Base-by-base conservation (phyloP, 2,329 filamentous ascomycete species). In the Juglanconis juglandina region DNA sequence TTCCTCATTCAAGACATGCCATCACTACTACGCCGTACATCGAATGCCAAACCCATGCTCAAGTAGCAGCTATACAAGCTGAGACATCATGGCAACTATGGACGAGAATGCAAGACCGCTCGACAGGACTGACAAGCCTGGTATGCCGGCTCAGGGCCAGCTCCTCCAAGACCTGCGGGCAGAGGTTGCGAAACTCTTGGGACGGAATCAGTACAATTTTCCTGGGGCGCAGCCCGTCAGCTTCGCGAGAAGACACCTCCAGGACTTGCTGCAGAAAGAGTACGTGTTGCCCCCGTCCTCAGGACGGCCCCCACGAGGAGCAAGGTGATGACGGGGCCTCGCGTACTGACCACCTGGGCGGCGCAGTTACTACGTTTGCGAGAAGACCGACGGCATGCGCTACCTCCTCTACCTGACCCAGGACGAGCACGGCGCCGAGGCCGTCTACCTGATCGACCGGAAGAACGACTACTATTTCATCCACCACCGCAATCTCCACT, bases 401-500 rank as follows among this genome's bases (percentile, higher is more conserved):
- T 97, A 96, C 73, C 84, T 99, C n/a, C 85, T 99, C 65, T 98
- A 96, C 79, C 87, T 95, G 66, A 92, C 91, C 54, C 74, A 79
- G 7, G 88, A 89, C 70, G 82, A 87, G 47, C 72, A 78, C 5
- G 79, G 78, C 57, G 66, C 71, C 53, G 92, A 96, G 72, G 83
- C 88, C 32, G 90, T 95, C 71, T 97, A 96, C 77, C 82, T 99
- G 59, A 96, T 99, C 76, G 94, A 99, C 77, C 92, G 95, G 71
- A 96, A 93, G 77, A 98, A 99, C 77, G 92, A 98, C 73, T 99
- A 95, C 79, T 96, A 94, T 84, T 92, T 84, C 70, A 86, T 98
- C 63, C 83, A 85, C 35, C 81, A 83, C 63, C 79, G 78, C 56
- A 82, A 79, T 59, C 82, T 98, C 32, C 92, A 96, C 73, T 93